Evolutionary conservation across 768 basidiomycete species (phyloP).

Genomic region (Russula virescens): DNA sequence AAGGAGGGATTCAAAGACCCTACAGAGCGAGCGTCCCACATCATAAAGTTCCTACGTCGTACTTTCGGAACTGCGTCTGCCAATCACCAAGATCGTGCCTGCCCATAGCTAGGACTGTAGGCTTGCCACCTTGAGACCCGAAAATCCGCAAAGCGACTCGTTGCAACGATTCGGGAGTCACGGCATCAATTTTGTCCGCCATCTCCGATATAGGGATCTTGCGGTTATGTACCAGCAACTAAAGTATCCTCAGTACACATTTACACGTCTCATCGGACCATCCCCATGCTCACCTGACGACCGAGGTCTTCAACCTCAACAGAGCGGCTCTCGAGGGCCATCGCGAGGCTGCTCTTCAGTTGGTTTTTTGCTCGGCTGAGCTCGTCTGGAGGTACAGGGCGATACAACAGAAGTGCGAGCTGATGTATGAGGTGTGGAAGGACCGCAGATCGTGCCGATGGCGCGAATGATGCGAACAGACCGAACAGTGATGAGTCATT

Average conservation of each 20-base stretch:
- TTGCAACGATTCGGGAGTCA: conserved; percentile 63
- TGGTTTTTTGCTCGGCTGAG: conserved; percentile 90
- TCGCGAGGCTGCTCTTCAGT: conserved; percentile 86
- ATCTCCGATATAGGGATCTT: conserved; percentile 88
- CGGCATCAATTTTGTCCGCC: conserved; percentile 76
- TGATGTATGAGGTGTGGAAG: conserved; percentile 85
- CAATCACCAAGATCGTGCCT: conserved; percentile 70
- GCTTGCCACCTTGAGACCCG: conserved; percentile 53
- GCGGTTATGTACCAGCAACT: conserved; percentile 82
- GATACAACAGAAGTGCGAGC: conserved; percentile 73
- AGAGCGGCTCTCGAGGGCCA: conserved; percentile 86
- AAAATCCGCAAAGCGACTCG: conserved; percentile 76
- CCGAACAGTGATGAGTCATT: conserved; percentile 92
- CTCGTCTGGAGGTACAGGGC: conserved; percentile 59
- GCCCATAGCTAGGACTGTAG: conserved; percentile 83
- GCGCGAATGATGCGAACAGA: conserved; percentile 79
- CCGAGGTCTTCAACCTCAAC: conserved; percentile 88
- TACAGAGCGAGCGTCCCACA: neutral
- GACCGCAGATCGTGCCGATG: conserved; percentile 52
- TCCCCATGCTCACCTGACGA: conserved; percentile 56
- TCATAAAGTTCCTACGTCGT: conserved; percentile 46
- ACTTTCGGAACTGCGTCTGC: conserved; percentile 57
- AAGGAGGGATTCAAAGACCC: neutral
- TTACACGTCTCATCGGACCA: neutral
- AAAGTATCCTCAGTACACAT: neutral